phyloP scores from a whole-genome alignment of 2,329 filamentous ascomycete species.

The Alternaria incomplexa region DNA sequence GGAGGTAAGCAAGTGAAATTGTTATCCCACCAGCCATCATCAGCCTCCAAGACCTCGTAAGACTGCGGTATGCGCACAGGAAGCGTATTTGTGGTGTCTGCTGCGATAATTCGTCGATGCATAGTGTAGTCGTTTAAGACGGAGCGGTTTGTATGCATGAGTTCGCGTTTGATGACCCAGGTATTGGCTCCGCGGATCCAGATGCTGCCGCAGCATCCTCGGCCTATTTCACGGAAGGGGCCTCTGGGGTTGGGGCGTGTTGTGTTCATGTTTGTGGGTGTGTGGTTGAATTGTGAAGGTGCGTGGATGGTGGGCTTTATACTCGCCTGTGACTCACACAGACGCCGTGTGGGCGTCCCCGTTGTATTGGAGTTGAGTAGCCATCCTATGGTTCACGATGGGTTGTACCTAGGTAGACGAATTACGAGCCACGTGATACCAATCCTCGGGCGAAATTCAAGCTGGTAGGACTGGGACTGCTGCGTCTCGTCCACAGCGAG shows the following conservation, averaged over 20 bases:
- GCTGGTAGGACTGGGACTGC: neutral
- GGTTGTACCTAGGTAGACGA: neutral
- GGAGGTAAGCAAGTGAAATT: neutral
- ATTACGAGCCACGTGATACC: neutral
- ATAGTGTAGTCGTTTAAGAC: conserved; percentile 13
- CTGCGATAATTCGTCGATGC: neutral
- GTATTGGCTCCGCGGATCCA: neutral
- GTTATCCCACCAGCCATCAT: neutral
- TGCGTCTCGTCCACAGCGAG: neutral
- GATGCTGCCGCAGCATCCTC: conserved; percentile 19
- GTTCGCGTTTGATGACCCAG: conserved; percentile 14
- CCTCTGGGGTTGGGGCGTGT: neutral
- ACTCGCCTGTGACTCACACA: neutral
- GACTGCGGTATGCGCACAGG: neutral
- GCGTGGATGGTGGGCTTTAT: neutral
- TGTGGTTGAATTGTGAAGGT: neutral
- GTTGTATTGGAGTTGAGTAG: neutral
- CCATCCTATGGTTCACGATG: neutral
- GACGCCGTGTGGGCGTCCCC: neutral
- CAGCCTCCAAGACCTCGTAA: neutral
- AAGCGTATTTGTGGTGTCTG: rapidly evolving
- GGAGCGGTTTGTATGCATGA: conserved; percentile 11
- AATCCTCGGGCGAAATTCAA: neutral
- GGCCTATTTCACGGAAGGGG: conserved; percentile 13
- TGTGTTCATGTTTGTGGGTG: neutral